Conservation (phyloP, 2,329 filamentous ascomycete species). For the Didymella exigua region DNA sequence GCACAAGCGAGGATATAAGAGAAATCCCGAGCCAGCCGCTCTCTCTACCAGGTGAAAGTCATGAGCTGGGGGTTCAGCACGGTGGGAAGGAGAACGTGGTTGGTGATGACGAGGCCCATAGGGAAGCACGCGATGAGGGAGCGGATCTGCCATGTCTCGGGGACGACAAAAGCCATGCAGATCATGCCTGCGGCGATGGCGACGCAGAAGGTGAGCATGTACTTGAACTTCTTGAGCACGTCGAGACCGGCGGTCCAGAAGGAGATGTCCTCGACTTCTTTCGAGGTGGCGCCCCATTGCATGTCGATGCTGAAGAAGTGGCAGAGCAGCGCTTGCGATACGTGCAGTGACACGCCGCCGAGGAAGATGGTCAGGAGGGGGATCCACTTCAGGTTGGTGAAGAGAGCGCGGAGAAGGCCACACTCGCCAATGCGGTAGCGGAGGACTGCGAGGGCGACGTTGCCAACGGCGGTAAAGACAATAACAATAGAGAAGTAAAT, state of each 20-base stretch:
- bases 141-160: slow-evolving; percentile 59
- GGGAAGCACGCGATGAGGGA: slow-evolving; percentile 71
- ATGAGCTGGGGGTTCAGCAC: slow-evolving; percentile 79
- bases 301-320: slow-evolving; percentile 89
- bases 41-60: slow-evolving; percentile 73
- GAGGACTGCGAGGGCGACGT: slow-evolving; percentile 65
- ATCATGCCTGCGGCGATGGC: slow-evolving; percentile 66
- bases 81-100: slow-evolving; percentile 73
- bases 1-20: not conserved
- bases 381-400: slow-evolving; percentile 68
- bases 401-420: slow-evolving; percentile 56
- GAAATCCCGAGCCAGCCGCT: not conserved
- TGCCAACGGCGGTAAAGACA: slow-evolving; percentile 68
- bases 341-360: slow-evolving; percentile 79
- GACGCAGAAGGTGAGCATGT: slow-evolving; percentile 66
- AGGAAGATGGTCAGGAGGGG: slow-evolving; percentile 78
- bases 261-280: slow-evolving; percentile 80
- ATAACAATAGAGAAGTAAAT: slow-evolving; percentile 68
- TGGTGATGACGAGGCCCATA: slow-evolving; percentile 69
- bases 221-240: slow-evolving; percentile 78
- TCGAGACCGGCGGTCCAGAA: slow-evolving; percentile 86
- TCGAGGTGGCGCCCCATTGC: slow-evolving; percentile 83
- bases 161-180: slow-evolving; percentile 69
- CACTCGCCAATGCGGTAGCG: slow-evolving; percentile 66
- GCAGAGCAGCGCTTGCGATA: slow-evolving; percentile 76